A percentile compares a stretch with the other conserved stretches of the same genome.
These are phyloP conservation scores for Crithidia acanthocephali DNA, from an alignment of 208 protist species.

Conservation along the genomic window DNA sequence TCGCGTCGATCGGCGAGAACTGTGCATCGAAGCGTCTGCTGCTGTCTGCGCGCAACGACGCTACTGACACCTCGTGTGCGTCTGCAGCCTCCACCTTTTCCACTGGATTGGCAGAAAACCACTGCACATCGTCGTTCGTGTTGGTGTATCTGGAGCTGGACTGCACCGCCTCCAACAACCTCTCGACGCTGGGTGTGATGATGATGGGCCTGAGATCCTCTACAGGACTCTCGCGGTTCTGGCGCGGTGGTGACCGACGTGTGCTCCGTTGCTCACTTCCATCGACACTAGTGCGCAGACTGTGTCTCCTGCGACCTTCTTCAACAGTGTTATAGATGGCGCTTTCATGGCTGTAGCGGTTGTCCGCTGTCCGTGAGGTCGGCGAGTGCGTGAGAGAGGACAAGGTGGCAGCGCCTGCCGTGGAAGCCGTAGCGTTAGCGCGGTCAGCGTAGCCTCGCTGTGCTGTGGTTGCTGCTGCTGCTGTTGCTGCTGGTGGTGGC, in stretches of 20 bases:
- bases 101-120: not conserved
- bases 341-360: not conserved
- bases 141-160: not conserved
- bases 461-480: too few relatives aligned
- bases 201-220: not conserved
- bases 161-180: constrained; percentile 11
- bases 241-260: too few relatives aligned
- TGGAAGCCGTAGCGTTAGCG: not conserved
- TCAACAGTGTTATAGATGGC: not conserved
- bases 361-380: not conserved
- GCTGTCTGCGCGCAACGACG: not conserved
- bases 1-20: constrained; percentile 9
- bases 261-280: too few relatives aligned
- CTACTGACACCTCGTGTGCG: not conserved
- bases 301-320: not conserved
- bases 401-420: not conserved
- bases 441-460: too few relatives aligned
- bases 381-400: constrained; percentile 19
- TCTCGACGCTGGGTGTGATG: constrained; percentile 18
- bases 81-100: not conserved
- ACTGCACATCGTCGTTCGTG: not conserved
- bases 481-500: not conserved
- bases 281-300: too few relatives aligned
- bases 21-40: not conserved
- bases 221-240: too few relatives aligned